Percentiles rank a stretch among this genome's conserved stretches.
phyloP scores from a whole-genome alignment of 768 basidiomycete genomes.

The Lentinula guzmanii region DNA sequence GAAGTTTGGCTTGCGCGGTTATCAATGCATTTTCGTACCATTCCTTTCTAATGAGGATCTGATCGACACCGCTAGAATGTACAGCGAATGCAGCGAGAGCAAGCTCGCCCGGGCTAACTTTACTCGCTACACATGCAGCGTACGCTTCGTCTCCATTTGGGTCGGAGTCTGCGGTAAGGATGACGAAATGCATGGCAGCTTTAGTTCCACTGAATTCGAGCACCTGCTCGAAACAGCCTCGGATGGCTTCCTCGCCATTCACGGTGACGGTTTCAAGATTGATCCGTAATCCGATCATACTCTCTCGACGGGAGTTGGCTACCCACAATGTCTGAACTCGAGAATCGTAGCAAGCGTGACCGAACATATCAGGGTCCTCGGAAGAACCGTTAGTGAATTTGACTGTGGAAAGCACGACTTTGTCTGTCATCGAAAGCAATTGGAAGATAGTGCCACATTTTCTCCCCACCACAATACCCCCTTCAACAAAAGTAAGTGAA shows the following conservation, averaged over 20 bases:
- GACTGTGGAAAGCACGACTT: conserved; percentile 69
- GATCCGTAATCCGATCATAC: conserved; percentile 76
- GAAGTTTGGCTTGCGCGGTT: conserved; percentile 56
- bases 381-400: conserved; percentile 66
- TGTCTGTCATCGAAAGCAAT: conserved; percentile 69
- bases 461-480: conserved; percentile 79
- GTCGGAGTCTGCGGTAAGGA: conserved; percentile 79
- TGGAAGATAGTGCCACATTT: conserved; percentile 84
- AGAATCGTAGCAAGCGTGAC: conserved; percentile 80
- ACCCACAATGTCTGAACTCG: conserved; percentile 85
- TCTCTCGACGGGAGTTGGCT: conserved; percentile 79
- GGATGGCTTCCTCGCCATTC: conserved; percentile 55
- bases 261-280: conserved; percentile 54
- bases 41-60: conserved; percentile 79
- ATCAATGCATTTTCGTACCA: conserved; percentile 72
- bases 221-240: conserved; percentile 73
- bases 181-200: conserved; percentile 85
- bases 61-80: conserved; percentile 86
- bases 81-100: conserved; percentile 85
- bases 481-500: conserved; percentile 79
- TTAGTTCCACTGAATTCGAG: conserved; percentile 81
- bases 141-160: conserved; percentile 78
- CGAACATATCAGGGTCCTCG: conserved; percentile 84
- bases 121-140: conserved; percentile 79
- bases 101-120: conserved; percentile 67